Evolutionary conservation across 106 monocot genomes (phyloP), one percentile per base, ranked within the genome.

Genomic region (Allium sativum): DNA sequence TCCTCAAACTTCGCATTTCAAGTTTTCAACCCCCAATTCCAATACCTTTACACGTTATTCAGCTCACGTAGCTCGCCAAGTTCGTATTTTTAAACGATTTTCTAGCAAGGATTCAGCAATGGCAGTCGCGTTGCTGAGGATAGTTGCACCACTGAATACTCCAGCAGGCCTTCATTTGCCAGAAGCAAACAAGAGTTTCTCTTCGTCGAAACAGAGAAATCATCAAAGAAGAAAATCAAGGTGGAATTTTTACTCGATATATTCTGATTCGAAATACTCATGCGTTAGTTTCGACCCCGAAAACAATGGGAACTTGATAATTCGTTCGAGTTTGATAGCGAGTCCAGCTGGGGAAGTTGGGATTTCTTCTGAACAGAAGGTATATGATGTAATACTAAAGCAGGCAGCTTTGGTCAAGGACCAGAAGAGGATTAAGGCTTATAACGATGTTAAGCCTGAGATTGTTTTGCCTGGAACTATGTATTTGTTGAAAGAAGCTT

Each of bases 301-400:
- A 19, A 61, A 45, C 44, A 61, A 61, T 18, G 62, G 47, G 4
- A 62, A 48, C 15, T 62, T 21, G 8, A 13, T 43, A 14, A 65
- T 53, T 1, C 50, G 50, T 6, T 84, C 87, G 18, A 84, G 81
- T 68, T 54, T 92, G 3, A 52, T 65, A 0, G 84, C 72, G 7
- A 79, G 61, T 48, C 73, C 82, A 7, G 56, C 79, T 1, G 84
- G 78, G 40, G 95, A 80, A 14, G 69, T 45, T 10, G 69, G 58
- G 0, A 31, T 82, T 15, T 73, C 90, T 9, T 88, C 91, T 4
- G 90, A 98, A 77, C 84, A 98, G 80, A 87, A 70, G 78, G 93
- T 93, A 10, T 98, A 88, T 47, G 91, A 91, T 62, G 96, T 98
- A 31, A 91, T 98, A 6, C 74, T 98, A 40, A 91, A 88, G 58